phyloP scores from a whole-genome alignment of 331 rosid species.

The Rhamnella rubrinervis region DNA sequence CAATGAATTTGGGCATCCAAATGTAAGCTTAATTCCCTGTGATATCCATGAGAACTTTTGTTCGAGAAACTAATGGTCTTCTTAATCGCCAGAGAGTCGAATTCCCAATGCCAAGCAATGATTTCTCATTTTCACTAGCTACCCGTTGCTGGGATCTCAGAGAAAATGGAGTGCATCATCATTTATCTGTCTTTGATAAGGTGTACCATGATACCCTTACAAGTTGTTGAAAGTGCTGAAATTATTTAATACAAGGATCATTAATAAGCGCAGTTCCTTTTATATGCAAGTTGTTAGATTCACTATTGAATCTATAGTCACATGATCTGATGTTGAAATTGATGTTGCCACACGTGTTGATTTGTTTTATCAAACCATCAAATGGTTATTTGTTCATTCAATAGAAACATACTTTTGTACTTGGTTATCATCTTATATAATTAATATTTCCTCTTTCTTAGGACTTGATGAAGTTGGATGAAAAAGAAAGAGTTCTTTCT shows the following conservation, averaged over 20 bases:
- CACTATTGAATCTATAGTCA: slow-evolving; percentile 9
- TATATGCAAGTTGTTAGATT: slow-evolving; percentile 4
- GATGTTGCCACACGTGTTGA: slow-evolving; percentile 3
- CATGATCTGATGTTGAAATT: slow-evolving; percentile 8
- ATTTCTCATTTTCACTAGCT: slow-evolving; percentile 76
- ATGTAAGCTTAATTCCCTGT: slow-evolving; percentile 44
- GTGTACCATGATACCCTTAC: slow-evolving; percentile 21
- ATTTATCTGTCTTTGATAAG: slow-evolving; percentile 75
- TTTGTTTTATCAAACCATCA: slow-evolving; percentile 1
- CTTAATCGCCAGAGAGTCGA: slow-evolving; percentile 67
- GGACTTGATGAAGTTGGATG: slow-evolving; percentile 91
- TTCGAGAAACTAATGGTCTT: slow-evolving; percentile 31
- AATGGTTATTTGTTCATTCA: slow-evolving; percentile 12
- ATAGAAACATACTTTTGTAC: background rate
- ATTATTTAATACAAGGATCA: too few relatives aligned
- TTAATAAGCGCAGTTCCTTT: slow-evolving; percentile 17
- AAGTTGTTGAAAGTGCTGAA: background rate
- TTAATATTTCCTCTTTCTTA: slow-evolving; percentile 29
- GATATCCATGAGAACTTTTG: slow-evolving; percentile 11
- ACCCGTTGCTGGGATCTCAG: slow-evolving; percentile 85
- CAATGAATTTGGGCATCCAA: slow-evolving; percentile 95
- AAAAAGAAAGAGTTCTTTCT: slow-evolving; percentile 64
- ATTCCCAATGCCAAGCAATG: slow-evolving; percentile 79
- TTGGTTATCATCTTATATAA: slow-evolving; percentile 11
- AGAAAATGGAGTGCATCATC: slow-evolving; percentile 48